Evolutionary conservation across 345 rosid species (phyloP).

Genomic region (Syzygium oleosum): DNA sequence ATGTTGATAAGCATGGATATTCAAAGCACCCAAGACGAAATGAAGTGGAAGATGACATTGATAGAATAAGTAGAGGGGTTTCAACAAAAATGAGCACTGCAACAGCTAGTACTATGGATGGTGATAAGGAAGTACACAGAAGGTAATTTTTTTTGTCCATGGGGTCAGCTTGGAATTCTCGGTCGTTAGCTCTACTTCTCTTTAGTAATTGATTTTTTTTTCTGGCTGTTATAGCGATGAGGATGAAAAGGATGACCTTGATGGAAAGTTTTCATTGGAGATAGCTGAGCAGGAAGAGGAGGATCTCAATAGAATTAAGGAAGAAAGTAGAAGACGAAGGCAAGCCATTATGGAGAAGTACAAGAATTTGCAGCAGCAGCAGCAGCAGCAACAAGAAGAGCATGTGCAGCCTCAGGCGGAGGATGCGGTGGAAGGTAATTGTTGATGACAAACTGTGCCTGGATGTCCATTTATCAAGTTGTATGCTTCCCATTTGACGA

Average conservation of each 20-base stretch:
- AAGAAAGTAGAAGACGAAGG: conserved; percentile 82
- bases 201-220: not conserved
- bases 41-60: conserved; percentile 12
- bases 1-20: conserved; percentile 20
- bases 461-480: not conserved
- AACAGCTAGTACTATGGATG: conserved; percentile 24
- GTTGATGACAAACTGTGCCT: not conserved
- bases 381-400: conserved; percentile 1
- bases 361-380: conserved; percentile 44
- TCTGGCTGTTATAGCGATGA: conserved; percentile 34
- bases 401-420: conserved; percentile 17
- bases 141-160: conserved; percentile 24
- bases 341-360: conserved; percentile 76
- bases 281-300: conserved; percentile 78
- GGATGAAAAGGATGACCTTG: conserved; percentile 56
- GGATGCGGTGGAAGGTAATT: conserved; percentile 37
- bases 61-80: conserved; percentile 19
- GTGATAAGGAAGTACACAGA: conserved; percentile 13
- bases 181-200: not conserved
- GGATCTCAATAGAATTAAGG: conserved; percentile 74
- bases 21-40: conserved; percentile 19
- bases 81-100: conserved; percentile 15
- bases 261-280: conserved; percentile 45
- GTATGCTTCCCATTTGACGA: not conserved
- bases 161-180: not conserved